Evolutionary conservation across 768 basidiomycete species (phyloP), one percentile per base, ranked within the genome.

Genomic region (Auricularia sp.): DNA sequence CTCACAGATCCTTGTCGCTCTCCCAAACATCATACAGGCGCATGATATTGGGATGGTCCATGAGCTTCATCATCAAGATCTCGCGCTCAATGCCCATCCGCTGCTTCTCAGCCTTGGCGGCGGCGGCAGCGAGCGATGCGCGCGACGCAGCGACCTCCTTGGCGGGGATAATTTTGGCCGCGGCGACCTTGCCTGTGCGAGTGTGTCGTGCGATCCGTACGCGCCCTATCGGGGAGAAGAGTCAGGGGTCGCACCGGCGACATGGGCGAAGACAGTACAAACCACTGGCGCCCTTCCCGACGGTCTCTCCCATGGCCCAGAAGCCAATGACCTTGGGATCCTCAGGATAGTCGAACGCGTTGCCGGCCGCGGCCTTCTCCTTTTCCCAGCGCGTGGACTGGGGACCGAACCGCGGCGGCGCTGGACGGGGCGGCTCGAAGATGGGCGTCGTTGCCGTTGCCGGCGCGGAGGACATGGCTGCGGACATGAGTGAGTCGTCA

Each of bases 1-100:
- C 77, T 74, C 85, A 97, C 68, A 96, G 83, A 65, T 95, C 87
- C 36, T 84, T 83, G 3, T 88, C 88, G 0, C 93, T 94, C 76
- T 98, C 94, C 93, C 92, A 98, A 67, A 98, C 94, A 72, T 98
- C 95, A 77, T 93, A 95, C 35, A 98, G 83, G 64, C 86, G 87
- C 84, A 97, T 85, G 68, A 98, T 86, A 74, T 96, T 94, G 2
- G 94, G 94, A 72, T 98, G 93, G 67, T 95, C 88, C 68, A 97
- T 88, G 67, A 97, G 85, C 75, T 97, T 98, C 94, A 98, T 95
- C 71, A 97, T 87, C 66, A 95, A 92, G 62, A 97, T 96, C 76
- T 98, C 95, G 66, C 93, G 84, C 74, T 96, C 91, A 66, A 97
- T 86, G 60, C 87, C 85, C 65, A 91, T 83, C 66, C 87, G 81